Base-by-base conservation (phyloP, 2,329 filamentous ascomycete genomes). In the Phoma herbarum region DNA sequence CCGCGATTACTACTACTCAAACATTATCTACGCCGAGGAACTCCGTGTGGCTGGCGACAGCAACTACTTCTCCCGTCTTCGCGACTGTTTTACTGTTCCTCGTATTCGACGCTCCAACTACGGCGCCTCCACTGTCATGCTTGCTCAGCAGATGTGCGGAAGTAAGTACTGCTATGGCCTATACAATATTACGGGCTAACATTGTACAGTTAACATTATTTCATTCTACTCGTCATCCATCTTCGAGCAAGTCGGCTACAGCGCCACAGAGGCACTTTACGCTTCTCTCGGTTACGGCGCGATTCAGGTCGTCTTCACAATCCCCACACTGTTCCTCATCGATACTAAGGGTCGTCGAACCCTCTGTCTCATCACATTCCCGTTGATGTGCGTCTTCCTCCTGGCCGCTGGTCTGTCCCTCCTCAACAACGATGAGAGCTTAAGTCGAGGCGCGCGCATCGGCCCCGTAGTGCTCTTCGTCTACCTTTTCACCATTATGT, bases 181-280 rank as follows among this genome's bases (percentile, higher is more conserved):
- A n/a, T n/a, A n/a, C n/a, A n/a, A n/a, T n/a, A n/a, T n/a, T n/a
- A n/a, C n/a, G n/a, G n/a, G n/a, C n/a, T n/a, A n/a, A n/a, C n/a
- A n/a, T n/a, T n/a, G n/a, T n/a, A n/a, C n/a, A n/a, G n/a, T 79
- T 68, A 96, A 97, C 79, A 93, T 88, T 2, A 90, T 97, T 14
- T 92, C 92, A 0, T 83, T 89, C 57, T 95, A 93, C 45, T 96
- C 96, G 71, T 93, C 71, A 0, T 68, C 94, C 68, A 71, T 89
- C 52, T 92, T 95, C 72, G 93, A 90, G 0, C 41, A 70, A 2
- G 74, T 65, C 33, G 74, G 74, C 3, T 76, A 74, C 63, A 63
- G 57, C 1, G 12, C 41, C 0, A 59, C 49, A 1, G 59, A 77
- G 56, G 74, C 75, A 2, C 52, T 77, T 10, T 76, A 72, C 60